Base-by-base conservation (phyloP, 2,329 filamentous ascomycete genomes). In the Zarea fungicola region DNA sequence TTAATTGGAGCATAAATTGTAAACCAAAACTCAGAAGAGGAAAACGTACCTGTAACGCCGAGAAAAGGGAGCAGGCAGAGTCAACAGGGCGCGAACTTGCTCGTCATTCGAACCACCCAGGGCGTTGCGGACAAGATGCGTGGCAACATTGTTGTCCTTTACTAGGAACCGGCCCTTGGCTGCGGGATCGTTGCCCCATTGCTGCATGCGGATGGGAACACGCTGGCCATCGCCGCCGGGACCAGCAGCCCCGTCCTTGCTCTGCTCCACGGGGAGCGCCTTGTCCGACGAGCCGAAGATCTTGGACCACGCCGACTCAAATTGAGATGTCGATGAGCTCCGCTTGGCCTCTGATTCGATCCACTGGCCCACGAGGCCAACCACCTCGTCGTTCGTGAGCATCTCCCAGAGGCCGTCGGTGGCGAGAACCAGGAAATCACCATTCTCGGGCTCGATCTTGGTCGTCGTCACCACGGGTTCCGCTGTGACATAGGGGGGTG, bases 331-430 rank as follows among this genome's bases (percentile, higher is more conserved):
- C 70, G 4, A 67, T 64, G 4, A 67, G 64, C 42, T 64, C 69
- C 50, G 62, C 60, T 62, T 42, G 29, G 73, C 71, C 64, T 96
- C 87, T 19, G 81, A 82, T 65, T 99, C 93, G 41, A 99, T 82
- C 93, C 93, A 99, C 66, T 95, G 89, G 14, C 92, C 95, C 5
- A 99, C 93, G 3, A 99, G 80, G 1, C 93, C 93, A 43, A 99
- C 87, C 1, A 96, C 93, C 72, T 99, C 93, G 64, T 99, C 93
- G 60, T 97, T 99, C 41, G 89, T 96, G 53, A 99, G 77, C 93
- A 97, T 97, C 70, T 99, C 93, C 93, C 93, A 99, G 1, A 99
- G 77, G 4, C 93, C 93, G 63, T 99, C 93, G 0, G 93, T 96
- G 19, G 93, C 93, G 76, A 99, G 84, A 53, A 99, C 92, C 11